A percentile compares a stretch with the other conserved stretches of the same genome.
These are phyloP conservation scores for Fusarium sp. DNA, from an alignment of 2,329 filamentous ascomycete genomes.

Conservation along the genomic window DNA sequence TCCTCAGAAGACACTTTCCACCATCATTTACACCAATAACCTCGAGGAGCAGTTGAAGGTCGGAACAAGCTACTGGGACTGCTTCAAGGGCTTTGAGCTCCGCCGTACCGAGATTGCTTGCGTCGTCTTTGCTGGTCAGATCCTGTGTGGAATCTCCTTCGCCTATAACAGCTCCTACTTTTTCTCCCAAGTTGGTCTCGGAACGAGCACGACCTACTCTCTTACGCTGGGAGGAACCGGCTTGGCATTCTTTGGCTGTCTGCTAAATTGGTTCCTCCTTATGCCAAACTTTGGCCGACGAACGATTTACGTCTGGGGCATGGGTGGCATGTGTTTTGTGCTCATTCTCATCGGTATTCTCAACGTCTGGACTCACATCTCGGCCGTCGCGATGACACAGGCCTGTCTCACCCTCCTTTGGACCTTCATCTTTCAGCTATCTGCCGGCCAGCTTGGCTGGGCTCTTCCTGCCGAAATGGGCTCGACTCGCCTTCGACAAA, in stretches of 20 bases:
- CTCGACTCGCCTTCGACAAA: conserved; percentile 45
- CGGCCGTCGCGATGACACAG: conserved; percentile 47
- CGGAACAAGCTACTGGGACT: conserved; percentile 55
- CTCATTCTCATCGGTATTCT: conserved; percentile 57
- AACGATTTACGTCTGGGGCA: conserved; percentile 57
- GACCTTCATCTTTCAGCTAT: conserved; percentile 50
- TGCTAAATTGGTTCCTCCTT: conserved; percentile 55
- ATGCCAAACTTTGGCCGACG: conserved; percentile 58
- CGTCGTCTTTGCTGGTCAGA: conserved; percentile 50
- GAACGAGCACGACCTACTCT: conserved; percentile 43
- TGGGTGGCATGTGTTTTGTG: conserved; percentile 52
- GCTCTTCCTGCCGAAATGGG: conserved; percentile 48
- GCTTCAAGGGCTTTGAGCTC: conserved; percentile 56
- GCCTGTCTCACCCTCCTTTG: conserved; percentile 49
- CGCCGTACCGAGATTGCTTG: conserved; percentile 52
- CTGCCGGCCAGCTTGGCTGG: conserved; percentile 52
- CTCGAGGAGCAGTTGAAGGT: conserved; percentile 49
- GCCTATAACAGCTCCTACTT: conserved; percentile 30
- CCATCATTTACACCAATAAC: conserved; percentile 57
- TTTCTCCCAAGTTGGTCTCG: neutral
- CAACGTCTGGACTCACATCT: conserved; percentile 46
- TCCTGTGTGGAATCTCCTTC: conserved; percentile 49
- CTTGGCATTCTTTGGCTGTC: conserved; percentile 57
- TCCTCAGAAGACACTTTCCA: conserved; percentile 50
- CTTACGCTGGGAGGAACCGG: conserved; percentile 53